Percentiles rank a stretch among this genome's conserved stretches.
Evolutionary conservation across 108 stramenopile genomes (phyloP).

Genomic region (Mediolabrus comicus): DNA sequence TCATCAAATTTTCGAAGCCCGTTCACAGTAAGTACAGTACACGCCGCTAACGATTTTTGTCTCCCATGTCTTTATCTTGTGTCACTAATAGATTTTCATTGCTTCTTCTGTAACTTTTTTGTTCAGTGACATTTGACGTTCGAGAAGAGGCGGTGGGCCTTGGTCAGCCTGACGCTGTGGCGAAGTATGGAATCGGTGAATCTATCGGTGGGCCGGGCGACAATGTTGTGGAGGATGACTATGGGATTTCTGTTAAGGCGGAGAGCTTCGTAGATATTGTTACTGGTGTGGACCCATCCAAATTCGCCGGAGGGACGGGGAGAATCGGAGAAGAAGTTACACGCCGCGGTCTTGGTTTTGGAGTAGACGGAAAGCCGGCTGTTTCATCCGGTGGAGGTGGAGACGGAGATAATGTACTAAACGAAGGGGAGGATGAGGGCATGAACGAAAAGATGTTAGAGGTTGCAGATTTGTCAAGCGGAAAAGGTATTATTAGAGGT

Average conservation of each 20-base stretch:
- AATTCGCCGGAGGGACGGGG: conserved; percentile 70
- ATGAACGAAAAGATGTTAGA: conserved; percentile 75
- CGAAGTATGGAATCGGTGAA: conserved; percentile 81
- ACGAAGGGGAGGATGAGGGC: conserved; percentile 32
- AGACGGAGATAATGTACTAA: conserved; percentile 9
- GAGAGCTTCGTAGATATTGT: conserved; percentile 89
- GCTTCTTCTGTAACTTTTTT: neutral
- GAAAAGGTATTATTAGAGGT: conserved; percentile 85
- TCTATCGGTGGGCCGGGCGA: conserved; percentile 52
- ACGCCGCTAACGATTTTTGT: neutral
- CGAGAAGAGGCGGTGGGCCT: conserved; percentile 82
- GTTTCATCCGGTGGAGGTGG: conserved; percentile 15
- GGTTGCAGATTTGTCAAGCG: conserved; percentile 80
- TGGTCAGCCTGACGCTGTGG: conserved; percentile 77
- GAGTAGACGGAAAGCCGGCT: conserved; percentile 43
- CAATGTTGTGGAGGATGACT: conserved; percentile 83
- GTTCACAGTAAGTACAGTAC: conserved; percentile 63
- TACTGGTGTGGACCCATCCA: conserved; percentile 83
- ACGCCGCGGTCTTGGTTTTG: conserved; percentile 77
- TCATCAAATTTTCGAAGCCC: conserved; percentile 90
- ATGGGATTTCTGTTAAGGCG: conserved; percentile 85
- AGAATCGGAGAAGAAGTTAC: conserved; percentile 78
- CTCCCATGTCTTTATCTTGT: neutral
- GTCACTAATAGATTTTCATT: neutral
- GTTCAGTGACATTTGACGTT: conserved; percentile 76